Conservation (phyloP, 306 rosid genomes). For the Crotalaria pallida region DNA sequence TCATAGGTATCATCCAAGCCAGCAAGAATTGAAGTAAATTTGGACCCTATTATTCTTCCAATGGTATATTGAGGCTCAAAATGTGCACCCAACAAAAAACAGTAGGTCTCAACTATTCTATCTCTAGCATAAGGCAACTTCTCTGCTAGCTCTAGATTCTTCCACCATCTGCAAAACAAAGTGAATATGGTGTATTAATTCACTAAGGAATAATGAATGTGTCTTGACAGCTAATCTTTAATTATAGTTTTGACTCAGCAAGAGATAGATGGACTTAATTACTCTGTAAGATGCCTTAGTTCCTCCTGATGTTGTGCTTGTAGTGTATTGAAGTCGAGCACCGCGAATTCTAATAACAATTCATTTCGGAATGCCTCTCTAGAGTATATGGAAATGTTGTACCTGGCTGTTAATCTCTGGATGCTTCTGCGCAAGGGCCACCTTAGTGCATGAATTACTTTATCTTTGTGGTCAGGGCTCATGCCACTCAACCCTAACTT, state of each 20-base stretch:
- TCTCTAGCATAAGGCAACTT: slow-evolving; percentile 15
- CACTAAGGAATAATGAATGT: not conserved
- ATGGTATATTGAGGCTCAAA: not conserved
- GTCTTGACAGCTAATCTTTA: not conserved
- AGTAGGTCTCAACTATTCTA: slow-evolving; percentile 14
- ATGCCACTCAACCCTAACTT: not conserved
- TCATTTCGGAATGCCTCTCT: not conserved
- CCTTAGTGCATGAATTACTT: not conserved
- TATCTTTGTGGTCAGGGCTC: not conserved
- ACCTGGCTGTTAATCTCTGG: not conserved
- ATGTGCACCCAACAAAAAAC: not conserved
- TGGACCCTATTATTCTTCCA: not conserved
- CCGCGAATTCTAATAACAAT: not conserved
- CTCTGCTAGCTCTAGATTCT: not conserved
- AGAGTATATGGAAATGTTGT: not conserved
- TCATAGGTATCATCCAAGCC: slow-evolving; percentile 26
- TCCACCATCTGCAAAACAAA: slow-evolving; percentile 25
- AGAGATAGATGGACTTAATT: not conserved
- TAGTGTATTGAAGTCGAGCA: not conserved
- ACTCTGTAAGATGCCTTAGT: not conserved
- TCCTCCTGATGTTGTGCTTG: not conserved
- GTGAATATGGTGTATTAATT: not conserved
- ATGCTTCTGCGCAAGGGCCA: not conserved
- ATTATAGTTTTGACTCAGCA: not conserved
- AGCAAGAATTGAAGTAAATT: not conserved